Evolutionary conservation across 306 rosid species (phyloP).

Genomic region (Purshia tridentata): DNA sequence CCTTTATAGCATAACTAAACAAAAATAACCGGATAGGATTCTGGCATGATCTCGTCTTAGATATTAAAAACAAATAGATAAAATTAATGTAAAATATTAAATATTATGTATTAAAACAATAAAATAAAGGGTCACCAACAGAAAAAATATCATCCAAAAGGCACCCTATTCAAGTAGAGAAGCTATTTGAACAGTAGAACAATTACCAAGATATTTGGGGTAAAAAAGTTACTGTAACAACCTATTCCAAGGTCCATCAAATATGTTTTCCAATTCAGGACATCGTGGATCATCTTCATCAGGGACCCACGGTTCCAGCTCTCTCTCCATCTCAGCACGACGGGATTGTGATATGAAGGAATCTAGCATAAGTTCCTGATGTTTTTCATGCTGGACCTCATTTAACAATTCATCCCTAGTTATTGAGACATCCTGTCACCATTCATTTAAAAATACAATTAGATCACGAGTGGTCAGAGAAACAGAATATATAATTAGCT

Average conservation of each 20-base stretch:
- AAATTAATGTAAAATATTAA: neutral
- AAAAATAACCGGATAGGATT: neutral
- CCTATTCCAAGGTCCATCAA: conserved; percentile 86
- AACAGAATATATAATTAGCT: neutral
- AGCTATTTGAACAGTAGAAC: conserved; percentile 21
- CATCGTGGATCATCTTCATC: conserved; percentile 73
- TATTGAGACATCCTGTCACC: conserved; percentile 69
- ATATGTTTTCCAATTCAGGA: conserved; percentile 85
- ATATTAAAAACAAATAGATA: neutral
- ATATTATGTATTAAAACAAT: neutral
- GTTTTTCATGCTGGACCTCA: conserved; percentile 57
- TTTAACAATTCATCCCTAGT: conserved; percentile 49
- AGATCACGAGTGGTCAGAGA: conserved; percentile 14
- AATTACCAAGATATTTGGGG: conserved; percentile 26
- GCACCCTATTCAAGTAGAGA: conserved; percentile 13
- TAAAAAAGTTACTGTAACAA: conserved; percentile 43
- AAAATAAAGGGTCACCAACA: neutral
- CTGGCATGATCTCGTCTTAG: neutral
- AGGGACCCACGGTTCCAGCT: conserved; percentile 89
- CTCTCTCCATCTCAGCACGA: conserved; percentile 67
- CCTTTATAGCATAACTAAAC: neutral
- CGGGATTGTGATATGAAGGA: conserved; percentile 78
- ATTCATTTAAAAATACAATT: conserved; percentile 25
- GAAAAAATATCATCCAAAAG: neutral
- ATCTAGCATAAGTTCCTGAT: conserved; percentile 76